A percentile compares a stretch with the other conserved stretches of the same genome.
Conservation (phyloP, 306 rosid genomes). For the Calophaca sinica region DNA sequence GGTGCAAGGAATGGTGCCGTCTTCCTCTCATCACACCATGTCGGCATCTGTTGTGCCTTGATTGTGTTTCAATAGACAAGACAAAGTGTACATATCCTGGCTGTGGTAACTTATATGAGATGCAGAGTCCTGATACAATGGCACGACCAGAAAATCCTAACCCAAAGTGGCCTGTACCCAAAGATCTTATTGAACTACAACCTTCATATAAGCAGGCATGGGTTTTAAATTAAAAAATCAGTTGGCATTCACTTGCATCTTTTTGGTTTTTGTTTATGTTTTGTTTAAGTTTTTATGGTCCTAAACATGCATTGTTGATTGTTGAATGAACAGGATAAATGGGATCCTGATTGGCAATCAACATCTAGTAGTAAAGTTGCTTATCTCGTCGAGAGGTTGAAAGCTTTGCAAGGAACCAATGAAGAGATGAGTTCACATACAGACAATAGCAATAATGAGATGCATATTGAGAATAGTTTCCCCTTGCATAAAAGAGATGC, state of each 20-base stretch:
- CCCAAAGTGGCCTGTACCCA: constrained; percentile 98
- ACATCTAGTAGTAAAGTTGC: constrained; percentile 95
- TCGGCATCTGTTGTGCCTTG: constrained; percentile 89
- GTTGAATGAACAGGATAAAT: constrained; percentile 74
- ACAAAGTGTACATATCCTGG: constrained; percentile 88
- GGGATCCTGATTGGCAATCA: constrained; percentile 99
- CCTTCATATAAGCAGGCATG: constrained; percentile 95
- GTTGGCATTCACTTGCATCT: constrained; percentile 34
- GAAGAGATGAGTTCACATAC: constrained; percentile 43
- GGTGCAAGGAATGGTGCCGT: constrained; percentile 97
- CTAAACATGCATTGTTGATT: constrained; percentile 41
- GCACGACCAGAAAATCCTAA: constrained; percentile 93
- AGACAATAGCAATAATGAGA: constrained; percentile 42
- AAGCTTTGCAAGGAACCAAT: constrained; percentile 71
- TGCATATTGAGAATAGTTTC: constrained; percentile 44
- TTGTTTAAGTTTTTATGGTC: background rate
- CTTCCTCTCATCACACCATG: constrained; percentile 94
- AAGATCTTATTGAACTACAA: constrained; percentile 96
- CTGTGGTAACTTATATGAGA: constrained; percentile 79
- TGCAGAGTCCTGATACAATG: constrained; percentile 84
- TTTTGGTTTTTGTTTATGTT: background rate
- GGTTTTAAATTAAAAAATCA: constrained; percentile 39
- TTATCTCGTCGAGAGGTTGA: constrained; percentile 74
- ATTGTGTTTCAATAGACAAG: constrained; percentile 84
- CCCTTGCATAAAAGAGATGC: constrained; percentile 48